Base-by-base conservation (phyloP, 2,329 filamentous ascomycete genomes). In the Colletotrichum sp. region DNA sequence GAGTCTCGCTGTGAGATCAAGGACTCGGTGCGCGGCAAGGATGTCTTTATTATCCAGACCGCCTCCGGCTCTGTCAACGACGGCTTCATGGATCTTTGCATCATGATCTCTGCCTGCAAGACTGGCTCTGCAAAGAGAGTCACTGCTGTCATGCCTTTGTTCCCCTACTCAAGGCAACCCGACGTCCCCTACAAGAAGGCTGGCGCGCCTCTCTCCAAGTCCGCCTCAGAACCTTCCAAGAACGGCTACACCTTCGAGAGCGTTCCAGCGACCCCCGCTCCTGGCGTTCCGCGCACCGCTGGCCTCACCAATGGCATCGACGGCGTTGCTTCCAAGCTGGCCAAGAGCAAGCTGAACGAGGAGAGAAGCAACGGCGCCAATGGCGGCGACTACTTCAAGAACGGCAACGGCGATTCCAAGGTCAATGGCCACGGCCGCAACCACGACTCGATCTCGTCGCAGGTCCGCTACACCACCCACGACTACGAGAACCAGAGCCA, bases 81-180 rank as follows among this genome's bases (percentile, higher is more conserved):
- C 86, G 93, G 98, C 86, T 92, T 99, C 79, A 94, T 99, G 88
- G 97, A 99, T 83, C 93, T 99, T 66, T 94, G 98, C 85, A 98
- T 99, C 87, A 98, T 97, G 87, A 96, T 99, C 81, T 98, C 95
- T n/a, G 97, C 97, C 77, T 99, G 97, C 92, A 98, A 98, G 87
- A 93, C 94, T 15, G 96, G 96, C 80, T 98, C 96, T 55, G 97
- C 97, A 34, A 95, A 94, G 84, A 92, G 95, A 81, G 96, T 99
- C 81, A 99, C 96, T 57, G 97, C 95, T 70, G 96, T 99, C 63
- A 78, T 77, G 77, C 97, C 97, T 52, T 90, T 99, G 71, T 99
- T 99, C 86, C 97, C 97, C 2, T 99, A 99, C 88, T 98, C 96
- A 76, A 92, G 97, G 81, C 97, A 99, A 85, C 96, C 95, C 79